These are phyloP conservation scores for Lathyrus tuberosus DNA, from an alignment of 306 rosid species.

Conservation along the genomic window DNA sequence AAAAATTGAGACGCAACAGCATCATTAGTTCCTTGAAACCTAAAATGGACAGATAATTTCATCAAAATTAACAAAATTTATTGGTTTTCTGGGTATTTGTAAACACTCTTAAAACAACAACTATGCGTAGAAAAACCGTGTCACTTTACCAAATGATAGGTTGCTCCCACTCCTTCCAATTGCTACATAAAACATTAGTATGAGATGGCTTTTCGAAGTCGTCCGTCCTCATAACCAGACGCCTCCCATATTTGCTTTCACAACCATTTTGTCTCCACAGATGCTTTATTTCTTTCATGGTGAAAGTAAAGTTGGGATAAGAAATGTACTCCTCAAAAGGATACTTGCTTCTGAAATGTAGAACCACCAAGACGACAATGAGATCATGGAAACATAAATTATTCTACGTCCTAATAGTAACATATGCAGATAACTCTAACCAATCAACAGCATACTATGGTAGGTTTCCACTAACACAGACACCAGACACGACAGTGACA, in stretches of 20 bases:
- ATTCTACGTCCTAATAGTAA: conserved; percentile 7
- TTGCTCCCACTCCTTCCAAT: conserved; percentile 91
- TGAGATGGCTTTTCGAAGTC: conserved; percentile 89
- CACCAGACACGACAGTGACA: background rate
- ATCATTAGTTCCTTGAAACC: conserved; percentile 97
- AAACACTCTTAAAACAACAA: background rate
- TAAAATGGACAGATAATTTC: conserved; percentile 31
- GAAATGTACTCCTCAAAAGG: conserved; percentile 90
- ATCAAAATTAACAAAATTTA: background rate
- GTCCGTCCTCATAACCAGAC: conserved; percentile 82
- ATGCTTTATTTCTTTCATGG: conserved; percentile 88
- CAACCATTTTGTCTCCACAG: conserved; percentile 88
- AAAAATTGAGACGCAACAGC: conserved; percentile 88
- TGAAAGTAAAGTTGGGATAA: conserved; percentile 76
- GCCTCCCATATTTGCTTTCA: conserved; percentile 63
- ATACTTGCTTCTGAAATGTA: conserved; percentile 72
- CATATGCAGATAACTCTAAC: conserved; percentile 28
- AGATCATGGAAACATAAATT: conserved; percentile 35
- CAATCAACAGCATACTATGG: background rate
- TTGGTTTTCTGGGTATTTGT: background rate
- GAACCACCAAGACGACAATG: conserved; percentile 33
- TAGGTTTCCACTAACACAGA: background rate
- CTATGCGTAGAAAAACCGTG: conserved; percentile 2
- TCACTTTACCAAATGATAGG: conserved; percentile 85
- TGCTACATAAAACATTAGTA: conserved; percentile 84